phyloP scores from a whole-genome alignment of 1,139 yeast genomes.

The Hanseniaspora sp. region DNA sequence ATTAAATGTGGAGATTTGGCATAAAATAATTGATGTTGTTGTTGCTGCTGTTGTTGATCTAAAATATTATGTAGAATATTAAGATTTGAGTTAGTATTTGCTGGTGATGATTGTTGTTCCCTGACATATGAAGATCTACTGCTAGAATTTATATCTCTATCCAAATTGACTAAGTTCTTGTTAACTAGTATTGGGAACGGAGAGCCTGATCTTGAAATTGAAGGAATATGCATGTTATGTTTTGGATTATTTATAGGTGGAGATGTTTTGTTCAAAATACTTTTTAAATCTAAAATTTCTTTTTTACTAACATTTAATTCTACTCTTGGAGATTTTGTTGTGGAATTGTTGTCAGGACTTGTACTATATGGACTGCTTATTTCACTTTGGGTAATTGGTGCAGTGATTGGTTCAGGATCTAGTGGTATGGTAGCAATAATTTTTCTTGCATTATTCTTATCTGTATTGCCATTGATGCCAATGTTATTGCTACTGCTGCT shows the following conservation, averaged over 20 bases:
- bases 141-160: neutral
- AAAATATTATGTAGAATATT: neutral
- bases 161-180: constrained; percentile 1
- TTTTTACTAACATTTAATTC: constrained; percentile 19
- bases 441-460: constrained; percentile 43
- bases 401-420: constrained; percentile 64
- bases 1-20: constrained; percentile 3
- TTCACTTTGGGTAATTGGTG: constrained; percentile 24
- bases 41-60: neutral
- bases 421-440: constrained; percentile 68
- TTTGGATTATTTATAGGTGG: constrained; percentile 14
- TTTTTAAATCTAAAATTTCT: constrained; percentile 20
- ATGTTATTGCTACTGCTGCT: constrained; percentile 43
- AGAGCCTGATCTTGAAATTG: neutral
- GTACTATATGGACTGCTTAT: constrained; percentile 21
- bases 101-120: neutral
- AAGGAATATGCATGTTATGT: neutral
- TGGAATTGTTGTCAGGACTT: constrained; percentile 17
- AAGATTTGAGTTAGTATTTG: neutral
- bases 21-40: constrained; percentile 1
- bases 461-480: constrained; percentile 42
- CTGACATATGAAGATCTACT: constrained; percentile 6
- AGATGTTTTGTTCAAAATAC: constrained; percentile 19
- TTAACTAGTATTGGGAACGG: constrained; percentile 8
- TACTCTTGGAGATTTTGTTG: constrained; percentile 6